phyloP scores from a whole-genome alignment of 2,329 filamentous ascomycete species.

The Alternaria metachromatica region DNA sequence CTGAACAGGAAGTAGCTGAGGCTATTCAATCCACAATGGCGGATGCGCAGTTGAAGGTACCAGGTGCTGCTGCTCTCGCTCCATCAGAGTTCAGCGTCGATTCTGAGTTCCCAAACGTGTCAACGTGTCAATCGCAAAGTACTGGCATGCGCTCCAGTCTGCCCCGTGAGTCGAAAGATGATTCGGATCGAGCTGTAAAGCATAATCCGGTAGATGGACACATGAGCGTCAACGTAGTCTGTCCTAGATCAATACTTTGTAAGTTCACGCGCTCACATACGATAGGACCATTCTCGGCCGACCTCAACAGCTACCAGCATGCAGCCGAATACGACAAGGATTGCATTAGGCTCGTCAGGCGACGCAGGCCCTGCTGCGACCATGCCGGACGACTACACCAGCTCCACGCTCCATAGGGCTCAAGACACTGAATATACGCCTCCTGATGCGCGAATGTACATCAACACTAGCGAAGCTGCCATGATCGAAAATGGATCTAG shows the following conservation, averaged over 20 bases:
- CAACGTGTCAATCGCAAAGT: background rate
- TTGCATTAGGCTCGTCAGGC: background rate
- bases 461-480: background rate
- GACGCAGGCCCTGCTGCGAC: background rate
- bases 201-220: background rate
- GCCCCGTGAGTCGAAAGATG: background rate
- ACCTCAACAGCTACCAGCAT: background rate
- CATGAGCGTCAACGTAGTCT: slow-evolving; percentile 10
- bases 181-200: background rate
- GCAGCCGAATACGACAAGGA: background rate
- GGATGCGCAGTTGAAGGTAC: background rate
- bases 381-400: background rate
- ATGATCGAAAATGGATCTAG: background rate
- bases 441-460: background rate
- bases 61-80: background rate
- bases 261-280: slow-evolving; percentile 10
- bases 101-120: background rate
- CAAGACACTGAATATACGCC: background rate
- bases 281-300: background rate
- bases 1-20: background rate
- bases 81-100: background rate
- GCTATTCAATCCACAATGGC: background rate
- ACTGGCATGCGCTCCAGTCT: background rate
- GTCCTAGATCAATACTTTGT: slow-evolving; percentile 6
- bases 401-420: background rate